Evolutionary conservation across 225 moss, liverwort and hornwort species (phyloP), one percentile per base, ranked within the genome.

Genomic region (Marchantia polymorpha): DNA sequence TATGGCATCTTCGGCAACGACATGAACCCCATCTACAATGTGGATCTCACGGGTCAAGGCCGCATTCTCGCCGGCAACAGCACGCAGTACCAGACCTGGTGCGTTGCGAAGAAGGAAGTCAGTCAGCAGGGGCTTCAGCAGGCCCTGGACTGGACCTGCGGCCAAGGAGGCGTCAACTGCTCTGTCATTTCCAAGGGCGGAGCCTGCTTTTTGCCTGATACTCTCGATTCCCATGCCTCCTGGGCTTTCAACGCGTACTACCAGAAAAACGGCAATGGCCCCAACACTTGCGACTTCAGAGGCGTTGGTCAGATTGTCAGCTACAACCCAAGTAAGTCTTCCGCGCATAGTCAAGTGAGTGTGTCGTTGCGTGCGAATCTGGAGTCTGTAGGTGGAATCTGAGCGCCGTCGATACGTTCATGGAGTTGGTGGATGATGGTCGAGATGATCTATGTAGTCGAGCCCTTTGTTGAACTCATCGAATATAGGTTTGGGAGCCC

Each of bases 161-260:
- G 91, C 26, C 30, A 69, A 16, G 91, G 91, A n/a, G 70, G 29
- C 6, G 89, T 85, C 64, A 84, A 91, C 51, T 91, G 91, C 66
- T 53, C 87, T 0, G 70, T 81, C 9, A 91, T 89, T 48, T 22
- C 7, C 8, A 29, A 20, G 8, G 85, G 85, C 3, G 87, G 83
- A 29, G 8, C n/a, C 25, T 91, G 91, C 55, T 89, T 52, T 65
- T 6, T 29, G 4, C 89, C 89, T 19, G 79, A 91, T 54, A 91
- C 89, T 3, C 51, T 83, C 14, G 53, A 11, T 1, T 85, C 86
- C 39, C 91, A 91, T 50, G 82, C 85, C 10, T 82, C 91, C 3
- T 91, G 82, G 83, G 89, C 85, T 19, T 91, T 91, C 84, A 91
- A 91, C 61, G 68, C 83, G 3, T 91, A 91, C 69, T 91, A 91